phyloP scores from a whole-genome alignment of 2,329 filamentous ascomycete species.

The Colletotrichum lupini region DNA sequence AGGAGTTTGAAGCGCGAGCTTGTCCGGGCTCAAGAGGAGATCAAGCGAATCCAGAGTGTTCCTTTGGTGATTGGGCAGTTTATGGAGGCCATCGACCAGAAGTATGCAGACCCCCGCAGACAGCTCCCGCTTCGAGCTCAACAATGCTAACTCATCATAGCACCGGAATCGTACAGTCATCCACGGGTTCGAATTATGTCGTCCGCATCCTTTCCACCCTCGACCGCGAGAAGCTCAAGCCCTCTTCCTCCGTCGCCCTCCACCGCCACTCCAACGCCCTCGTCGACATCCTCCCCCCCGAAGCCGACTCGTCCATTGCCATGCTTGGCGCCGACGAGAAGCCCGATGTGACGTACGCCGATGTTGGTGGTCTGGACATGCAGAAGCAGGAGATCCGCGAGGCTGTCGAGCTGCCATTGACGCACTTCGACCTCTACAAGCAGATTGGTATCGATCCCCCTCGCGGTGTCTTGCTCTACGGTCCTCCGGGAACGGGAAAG shows the following conservation, averaged over 20 bases:
- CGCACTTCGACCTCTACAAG: slow-evolving; percentile 98
- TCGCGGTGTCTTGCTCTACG: slow-evolving; percentile 91
- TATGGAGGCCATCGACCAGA: slow-evolving; percentile 99
- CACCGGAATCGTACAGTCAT: slow-evolving; percentile 98
- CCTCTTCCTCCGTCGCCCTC: slow-evolving; percentile 95
- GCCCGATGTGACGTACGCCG: slow-evolving; percentile 96
- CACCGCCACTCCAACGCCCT: slow-evolving; percentile 98
- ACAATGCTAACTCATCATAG: slow-evolving; percentile 56
- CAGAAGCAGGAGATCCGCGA: slow-evolving; percentile 99
- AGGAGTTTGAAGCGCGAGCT: slow-evolving; percentile 97
- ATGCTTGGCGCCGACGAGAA: slow-evolving; percentile 98
- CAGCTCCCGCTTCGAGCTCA: background rate
- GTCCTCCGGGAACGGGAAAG: slow-evolving; percentile 76
- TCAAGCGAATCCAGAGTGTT: slow-evolving; percentile 99
- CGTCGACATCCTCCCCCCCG: slow-evolving; percentile 97
- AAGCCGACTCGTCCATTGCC: slow-evolving; percentile 98
- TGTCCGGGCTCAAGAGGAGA: slow-evolving; percentile 97
- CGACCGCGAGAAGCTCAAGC: slow-evolving; percentile 97
- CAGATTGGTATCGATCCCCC: slow-evolving; percentile 99
- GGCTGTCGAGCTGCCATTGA: slow-evolving; percentile 95
- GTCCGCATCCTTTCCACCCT: slow-evolving; percentile 98
- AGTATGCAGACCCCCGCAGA: slow-evolving; percentile 66
- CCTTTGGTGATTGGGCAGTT: slow-evolving; percentile 98
- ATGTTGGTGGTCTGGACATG: slow-evolving; percentile 98
- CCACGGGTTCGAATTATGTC: slow-evolving; percentile 98